Evolutionary conservation across 2,329 filamentous ascomycete genomes (phyloP).

Genomic region (Dactylellina parvicollis): DNA sequence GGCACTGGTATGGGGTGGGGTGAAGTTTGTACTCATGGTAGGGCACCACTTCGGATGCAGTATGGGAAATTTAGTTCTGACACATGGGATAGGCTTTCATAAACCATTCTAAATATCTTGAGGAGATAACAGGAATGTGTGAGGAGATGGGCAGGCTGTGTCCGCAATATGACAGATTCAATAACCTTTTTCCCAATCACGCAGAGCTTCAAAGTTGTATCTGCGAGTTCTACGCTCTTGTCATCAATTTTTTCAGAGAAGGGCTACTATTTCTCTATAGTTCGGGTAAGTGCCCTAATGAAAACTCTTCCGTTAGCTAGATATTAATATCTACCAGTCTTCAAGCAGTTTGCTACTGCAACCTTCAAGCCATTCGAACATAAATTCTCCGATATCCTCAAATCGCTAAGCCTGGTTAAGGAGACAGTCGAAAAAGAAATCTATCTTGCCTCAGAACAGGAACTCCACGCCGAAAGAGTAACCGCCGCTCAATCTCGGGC

Average conservation of each 20-base stretch:
- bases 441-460: slow-evolving; percentile 56
- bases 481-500: slow-evolving; percentile 14
- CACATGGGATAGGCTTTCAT: slow-evolving; percentile 17
- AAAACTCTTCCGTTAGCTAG: not conserved
- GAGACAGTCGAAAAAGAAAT: slow-evolving; percentile 58
- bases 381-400: slow-evolving; percentile 58
- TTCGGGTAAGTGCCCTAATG: slow-evolving; percentile 57
- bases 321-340: not conserved
- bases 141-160: slow-evolving; percentile 41
- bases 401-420: slow-evolving; percentile 54
- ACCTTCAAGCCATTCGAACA: slow-evolving; percentile 59
- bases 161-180: slow-evolving; percentile 45
- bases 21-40: slow-evolving; percentile 62
- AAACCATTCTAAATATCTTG: slow-evolving; percentile 34
- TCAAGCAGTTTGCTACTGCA: slow-evolving; percentile 54
- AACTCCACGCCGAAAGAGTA: slow-evolving; percentile 34
- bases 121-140: slow-evolving; percentile 35
- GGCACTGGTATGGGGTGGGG: slow-evolving; percentile 63
- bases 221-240: slow-evolving; percentile 60
- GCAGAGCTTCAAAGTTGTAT: slow-evolving; percentile 60
- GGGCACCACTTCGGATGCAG: slow-evolving; percentile 14
- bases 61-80: not conserved
- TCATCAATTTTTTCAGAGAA: slow-evolving; percentile 61
- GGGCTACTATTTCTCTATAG: slow-evolving; percentile 58
- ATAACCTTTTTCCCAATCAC: slow-evolving; percentile 60